These are phyloP conservation scores for Nematodospora valgi DNA, from an alignment of 805 yeast genomes.

Conservation along the genomic window DNA sequence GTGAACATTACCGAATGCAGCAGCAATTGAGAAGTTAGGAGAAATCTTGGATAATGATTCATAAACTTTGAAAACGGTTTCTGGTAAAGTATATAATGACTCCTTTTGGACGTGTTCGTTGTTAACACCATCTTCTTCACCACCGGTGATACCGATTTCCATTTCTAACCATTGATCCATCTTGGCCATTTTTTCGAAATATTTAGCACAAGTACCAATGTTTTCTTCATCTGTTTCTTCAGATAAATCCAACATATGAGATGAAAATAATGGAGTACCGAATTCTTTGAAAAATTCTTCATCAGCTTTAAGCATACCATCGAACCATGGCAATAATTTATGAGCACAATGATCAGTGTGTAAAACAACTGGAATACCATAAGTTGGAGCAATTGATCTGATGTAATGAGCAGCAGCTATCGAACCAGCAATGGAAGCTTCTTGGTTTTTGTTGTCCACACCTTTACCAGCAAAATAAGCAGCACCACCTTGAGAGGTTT, in stretches of 20 bases:
- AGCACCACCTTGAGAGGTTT: conserved; percentile 98
- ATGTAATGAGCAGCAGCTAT: conserved; percentile 98
- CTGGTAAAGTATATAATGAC: conserved; percentile 89
- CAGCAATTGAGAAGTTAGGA: conserved; percentile 98
- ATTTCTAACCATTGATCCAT: conserved; percentile 97
- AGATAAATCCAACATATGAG: conserved; percentile 97
- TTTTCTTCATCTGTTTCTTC: conserved; percentile 96
- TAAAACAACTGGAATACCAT: conserved; percentile 94
- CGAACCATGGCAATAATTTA: conserved; percentile 97
- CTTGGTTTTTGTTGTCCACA: conserved; percentile 87
- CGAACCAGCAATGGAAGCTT: conserved; percentile 91
- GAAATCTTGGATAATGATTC: conserved; percentile 86
- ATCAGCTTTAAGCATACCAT: conserved; percentile 96
- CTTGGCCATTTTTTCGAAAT: conserved; percentile 91
- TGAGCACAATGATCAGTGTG: conserved; percentile 99
- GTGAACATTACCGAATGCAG: conserved; percentile 99
- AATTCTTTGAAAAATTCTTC: conserved; percentile 82
- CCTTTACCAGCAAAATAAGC: conserved; percentile 99
- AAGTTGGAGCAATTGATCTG: conserved; percentile 92
- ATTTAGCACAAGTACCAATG: conserved; percentile 89
- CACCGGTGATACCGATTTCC: conserved; percentile 99
- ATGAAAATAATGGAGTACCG: conserved; percentile 96
- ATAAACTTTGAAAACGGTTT: conserved; percentile 89
- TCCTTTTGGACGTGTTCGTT: conserved; percentile 90
- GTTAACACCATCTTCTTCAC: conserved; percentile 99